Evolutionary conservation across 306 rosid genomes (phyloP).

Genomic region (Cicer yamashitae): DNA sequence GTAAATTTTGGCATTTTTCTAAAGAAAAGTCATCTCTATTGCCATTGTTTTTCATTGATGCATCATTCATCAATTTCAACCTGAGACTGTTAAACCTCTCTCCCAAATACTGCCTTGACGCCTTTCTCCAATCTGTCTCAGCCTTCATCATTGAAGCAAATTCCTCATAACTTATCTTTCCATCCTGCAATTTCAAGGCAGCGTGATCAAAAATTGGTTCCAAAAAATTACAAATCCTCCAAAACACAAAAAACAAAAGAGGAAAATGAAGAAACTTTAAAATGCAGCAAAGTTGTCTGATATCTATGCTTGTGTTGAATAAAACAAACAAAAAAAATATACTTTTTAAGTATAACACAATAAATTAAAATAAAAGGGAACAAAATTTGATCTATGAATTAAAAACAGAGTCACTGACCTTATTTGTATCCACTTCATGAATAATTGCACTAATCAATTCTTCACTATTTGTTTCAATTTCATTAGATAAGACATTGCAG

Average conservation of each 20-base stretch:
- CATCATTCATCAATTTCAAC: slow-evolving; percentile 70
- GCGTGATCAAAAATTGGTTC: slow-evolving; percentile 31
- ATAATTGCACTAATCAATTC: too few species aligned
- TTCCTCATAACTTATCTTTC: slow-evolving; percentile 88
- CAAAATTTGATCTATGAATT: too few species aligned
- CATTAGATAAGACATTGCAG: too few species aligned
- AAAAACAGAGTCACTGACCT: too few species aligned
- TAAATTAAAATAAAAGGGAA: too few species aligned
- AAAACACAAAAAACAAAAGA: neutral
- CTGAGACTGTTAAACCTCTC: slow-evolving; percentile 89
- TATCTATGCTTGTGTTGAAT: neutral
- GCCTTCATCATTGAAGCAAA: slow-evolving; percentile 99
- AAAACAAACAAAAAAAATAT: neutral
- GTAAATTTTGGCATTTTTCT: slow-evolving; percentile 32
- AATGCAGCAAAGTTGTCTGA: slow-evolving; percentile 11
- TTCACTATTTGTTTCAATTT: too few species aligned
- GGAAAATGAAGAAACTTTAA: neutral
- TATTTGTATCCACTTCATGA: too few species aligned
- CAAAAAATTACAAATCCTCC: slow-evolving; percentile 11
- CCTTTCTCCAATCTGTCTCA: slow-evolving; percentile 99
- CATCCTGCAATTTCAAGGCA: slow-evolving; percentile 71
- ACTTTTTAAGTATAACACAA: slow-evolving; percentile 8
- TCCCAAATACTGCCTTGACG: slow-evolving; percentile 92
- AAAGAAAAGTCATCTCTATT: slow-evolving; percentile 38
- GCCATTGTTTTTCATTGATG: slow-evolving; percentile 56